Base-by-base conservation (phyloP, 768 basidiomycete genomes). In the Clathrus columnatus region DNA sequence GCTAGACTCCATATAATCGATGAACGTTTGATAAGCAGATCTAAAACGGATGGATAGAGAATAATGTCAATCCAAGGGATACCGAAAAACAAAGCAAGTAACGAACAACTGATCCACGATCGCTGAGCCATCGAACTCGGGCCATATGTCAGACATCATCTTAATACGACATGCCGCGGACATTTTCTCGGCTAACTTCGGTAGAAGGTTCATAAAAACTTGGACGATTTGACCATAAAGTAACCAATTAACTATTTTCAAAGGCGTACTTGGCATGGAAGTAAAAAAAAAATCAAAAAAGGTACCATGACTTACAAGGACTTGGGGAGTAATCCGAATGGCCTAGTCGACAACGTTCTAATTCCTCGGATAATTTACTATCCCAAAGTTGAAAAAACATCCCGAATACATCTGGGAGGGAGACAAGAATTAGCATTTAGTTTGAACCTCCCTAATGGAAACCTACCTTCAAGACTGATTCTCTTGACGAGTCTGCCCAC, bases 401-500 rank as follows among this genome's bases (percentile, higher is more conserved):
- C 57, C 73, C 72, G 65, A 75, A 75, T 11, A 75, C 59, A 17
- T 55, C 54, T 55, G 16, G 32, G 4, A 23, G 42, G 23, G 17
- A 41, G 26, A 52, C 26, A 41, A 30, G 20, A 44, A 1, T 66
- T 21, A 21, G 30, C 45, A 20, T 1, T 2, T 30, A 26, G 27
- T 6, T 17, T 51, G 51, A 27, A 16, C 17, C 5, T 27, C 8
- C 10, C 16, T 21, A 18, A 4, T 14, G 27, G 59, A 29, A 10
- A 57, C 70, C 5, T 60, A 84, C 83, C 77, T 65, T 72, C 71
- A 50, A 79, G 66, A 16, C 71, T 73, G 26, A 77, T 56, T 5
- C 65, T 63, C 56, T 73, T 72, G 21, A 83, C 79, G 1, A 82
- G 72, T 52, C 72, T 77, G 28, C 85, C 85, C 29, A 77, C 72